These are phyloP conservation scores for Globisporangium splendens DNA, from an alignment of 352 stramenopile species.

Conservation along the genomic window DNA sequence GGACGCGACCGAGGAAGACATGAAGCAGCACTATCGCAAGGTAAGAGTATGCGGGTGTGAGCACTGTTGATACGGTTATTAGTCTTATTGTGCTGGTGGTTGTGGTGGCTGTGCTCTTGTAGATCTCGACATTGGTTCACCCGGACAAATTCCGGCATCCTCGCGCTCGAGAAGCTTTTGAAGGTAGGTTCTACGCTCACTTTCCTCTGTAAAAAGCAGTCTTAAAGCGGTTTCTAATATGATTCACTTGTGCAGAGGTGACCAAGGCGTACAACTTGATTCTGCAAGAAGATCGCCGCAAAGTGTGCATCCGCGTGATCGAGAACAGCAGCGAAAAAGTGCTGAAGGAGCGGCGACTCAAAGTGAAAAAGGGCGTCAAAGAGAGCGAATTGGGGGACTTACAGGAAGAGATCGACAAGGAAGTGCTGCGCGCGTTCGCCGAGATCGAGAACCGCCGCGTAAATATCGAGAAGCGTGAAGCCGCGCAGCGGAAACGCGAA, in stretches of 20 bases:
- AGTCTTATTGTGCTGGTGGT: not conserved
- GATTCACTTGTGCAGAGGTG: conserved; percentile 44
- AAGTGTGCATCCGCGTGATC: conserved; percentile 76
- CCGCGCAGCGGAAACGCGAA: conserved; percentile 59
- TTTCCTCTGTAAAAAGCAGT: not conserved
- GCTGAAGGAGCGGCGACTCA: conserved; percentile 65
- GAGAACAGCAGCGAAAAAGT: conserved; percentile 64
- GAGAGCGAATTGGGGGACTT: conserved; percentile 62
- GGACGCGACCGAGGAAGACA: conserved; percentile 84
- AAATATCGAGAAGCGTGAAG: conserved; percentile 77
- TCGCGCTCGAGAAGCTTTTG: conserved; percentile 80
- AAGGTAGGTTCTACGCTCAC: conserved; percentile 39
- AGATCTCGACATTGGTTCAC: conserved; percentile 88
- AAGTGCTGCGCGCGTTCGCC: conserved; percentile 77
- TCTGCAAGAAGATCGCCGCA: conserved; percentile 81
- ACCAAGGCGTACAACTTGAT: conserved; percentile 86
- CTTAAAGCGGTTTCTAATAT: conserved; percentile 1
- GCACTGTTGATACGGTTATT: too few relatives aligned
- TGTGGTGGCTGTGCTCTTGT: conserved; percentile 1
- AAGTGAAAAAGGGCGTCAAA: conserved; percentile 83
- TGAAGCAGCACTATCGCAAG: conserved; percentile 91
- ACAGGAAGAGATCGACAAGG: conserved; percentile 65
- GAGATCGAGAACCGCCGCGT: conserved; percentile 75
- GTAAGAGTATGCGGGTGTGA: conserved; percentile 15
- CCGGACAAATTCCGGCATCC: conserved; percentile 78